A percentile compares a stretch with the other conserved stretches of the same genome.
These are phyloP conservation scores for Colletotrichum sp. DNA, from an alignment of 2,329 filamentous ascomycete genomes.

Conservation along the genomic window DNA sequence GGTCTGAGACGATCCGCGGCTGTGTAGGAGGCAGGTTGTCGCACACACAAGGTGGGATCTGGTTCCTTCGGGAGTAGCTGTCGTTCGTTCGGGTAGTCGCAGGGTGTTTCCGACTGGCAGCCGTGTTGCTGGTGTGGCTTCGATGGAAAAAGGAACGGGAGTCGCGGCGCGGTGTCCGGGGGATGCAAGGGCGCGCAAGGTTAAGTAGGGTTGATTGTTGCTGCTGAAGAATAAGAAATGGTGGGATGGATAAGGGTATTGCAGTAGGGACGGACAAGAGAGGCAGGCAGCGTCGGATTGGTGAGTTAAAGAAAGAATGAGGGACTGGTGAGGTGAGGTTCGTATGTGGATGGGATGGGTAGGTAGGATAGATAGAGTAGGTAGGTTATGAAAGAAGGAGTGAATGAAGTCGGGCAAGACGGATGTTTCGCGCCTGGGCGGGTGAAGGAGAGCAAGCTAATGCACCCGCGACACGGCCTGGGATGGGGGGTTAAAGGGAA, in stretches of 20 bases:
- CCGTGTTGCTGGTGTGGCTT: background rate
- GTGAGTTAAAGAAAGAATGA: background rate
- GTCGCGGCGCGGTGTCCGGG: background rate
- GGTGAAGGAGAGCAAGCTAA: background rate
- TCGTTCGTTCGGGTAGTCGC: slow-evolving; percentile 2
- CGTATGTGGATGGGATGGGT: background rate
- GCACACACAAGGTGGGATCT: background rate
- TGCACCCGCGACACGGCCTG: background rate
- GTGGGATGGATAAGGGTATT: background rate
- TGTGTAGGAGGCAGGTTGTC: background rate
- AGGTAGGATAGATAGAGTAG: background rate
- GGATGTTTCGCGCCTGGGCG: slow-evolving; percentile 3
- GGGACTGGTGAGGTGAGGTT: background rate
- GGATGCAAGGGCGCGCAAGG: slow-evolving; percentile 7
- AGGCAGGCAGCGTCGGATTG: background rate
- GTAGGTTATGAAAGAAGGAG: background rate
- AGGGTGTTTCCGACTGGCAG: background rate
- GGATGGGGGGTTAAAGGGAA: background rate
- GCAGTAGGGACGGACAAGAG: background rate
- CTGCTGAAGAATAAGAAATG: background rate
- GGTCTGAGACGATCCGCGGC: background rate
- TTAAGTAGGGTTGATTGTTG: background rate
- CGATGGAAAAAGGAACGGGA: background rate
- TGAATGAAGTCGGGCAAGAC: slow-evolving; percentile 1
- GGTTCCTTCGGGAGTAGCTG: background rate